Evolutionary conservation across 805 yeast species (phyloP).

Genomic region (Ogataea angusta): DNA sequence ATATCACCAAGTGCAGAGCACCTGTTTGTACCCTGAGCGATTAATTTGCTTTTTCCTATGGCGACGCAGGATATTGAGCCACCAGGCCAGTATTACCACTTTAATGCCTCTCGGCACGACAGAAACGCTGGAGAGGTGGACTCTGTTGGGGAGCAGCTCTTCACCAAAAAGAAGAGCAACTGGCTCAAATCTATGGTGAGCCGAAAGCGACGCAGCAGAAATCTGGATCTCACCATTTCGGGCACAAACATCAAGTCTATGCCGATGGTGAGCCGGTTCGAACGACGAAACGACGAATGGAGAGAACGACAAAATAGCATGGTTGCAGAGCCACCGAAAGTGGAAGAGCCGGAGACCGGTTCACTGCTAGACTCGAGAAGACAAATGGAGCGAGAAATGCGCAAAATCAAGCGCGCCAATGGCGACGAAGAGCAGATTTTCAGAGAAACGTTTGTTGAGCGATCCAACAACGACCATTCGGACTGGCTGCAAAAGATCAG

Average conservation of each 20-base stretch:
- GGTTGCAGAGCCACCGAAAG: not conserved
- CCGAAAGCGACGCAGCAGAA: conserved; percentile 3
- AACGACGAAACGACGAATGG: conserved; percentile 22
- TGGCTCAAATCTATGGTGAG: conserved; percentile 7
- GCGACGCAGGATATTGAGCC: not conserved
- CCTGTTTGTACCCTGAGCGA: not conserved
- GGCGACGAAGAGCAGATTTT: conserved; percentile 19
- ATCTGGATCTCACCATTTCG: conserved; percentile 9
- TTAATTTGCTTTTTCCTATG: not conserved
- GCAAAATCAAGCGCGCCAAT: conserved; percentile 7
- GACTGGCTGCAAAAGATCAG: conserved; percentile 7
- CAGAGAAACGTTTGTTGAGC: conserved; percentile 15
- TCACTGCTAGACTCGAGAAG: not conserved
- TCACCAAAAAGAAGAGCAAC: conserved; percentile 11
- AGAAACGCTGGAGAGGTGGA: not conserved
- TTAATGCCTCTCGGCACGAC: conserved; percentile 8
- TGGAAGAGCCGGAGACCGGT: not conserved
- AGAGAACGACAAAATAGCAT: conserved; percentile 9
- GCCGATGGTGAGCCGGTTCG: conserved; percentile 25
- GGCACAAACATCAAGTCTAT: conserved; percentile 20
- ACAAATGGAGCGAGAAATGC: conserved; percentile 12
- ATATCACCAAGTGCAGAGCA: not conserved
- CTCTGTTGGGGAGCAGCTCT: conserved; percentile 9
- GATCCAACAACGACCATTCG: conserved; percentile 5
- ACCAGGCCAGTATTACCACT: conserved; percentile 7